Percentiles rank a stretch among this genome's conserved stretches.
Conservation (phyloP, 768 basidiomycete species). For the Piloderma croceum region DNA sequence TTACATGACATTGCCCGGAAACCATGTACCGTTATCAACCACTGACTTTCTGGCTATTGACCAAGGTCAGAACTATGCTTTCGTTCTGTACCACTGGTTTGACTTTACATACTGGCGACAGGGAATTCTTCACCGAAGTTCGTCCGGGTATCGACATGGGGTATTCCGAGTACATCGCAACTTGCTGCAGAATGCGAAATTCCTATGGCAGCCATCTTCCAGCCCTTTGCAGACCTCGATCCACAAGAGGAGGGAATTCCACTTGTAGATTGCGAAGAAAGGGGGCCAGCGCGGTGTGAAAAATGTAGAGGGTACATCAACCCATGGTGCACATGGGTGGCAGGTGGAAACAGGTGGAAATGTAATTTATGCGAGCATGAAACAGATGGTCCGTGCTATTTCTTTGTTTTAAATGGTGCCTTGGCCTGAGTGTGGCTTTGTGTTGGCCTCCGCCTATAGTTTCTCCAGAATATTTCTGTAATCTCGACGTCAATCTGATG, state of each 20-base stretch:
- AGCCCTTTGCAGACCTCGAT: slow-evolving; percentile 85
- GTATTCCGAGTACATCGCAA: slow-evolving; percentile 73
- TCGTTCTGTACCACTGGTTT: not conserved
- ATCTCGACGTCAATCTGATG: slow-evolving; percentile 70
- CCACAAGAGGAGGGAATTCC: slow-evolving; percentile 77
- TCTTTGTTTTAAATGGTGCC: slow-evolving; percentile 6
- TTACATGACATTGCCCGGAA: slow-evolving; percentile 57
- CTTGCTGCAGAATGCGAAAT: slow-evolving; percentile 78
- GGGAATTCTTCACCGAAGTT: slow-evolving; percentile 92
- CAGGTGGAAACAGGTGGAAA: slow-evolving; percentile 80
- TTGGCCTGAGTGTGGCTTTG: not conserved
- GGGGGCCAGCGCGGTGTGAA: slow-evolving; percentile 79
- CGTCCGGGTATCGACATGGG: slow-evolving; percentile 85
- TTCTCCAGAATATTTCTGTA: slow-evolving; percentile 74
- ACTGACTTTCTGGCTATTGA: slow-evolving; percentile 88
- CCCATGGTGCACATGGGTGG: slow-evolving; percentile 83
- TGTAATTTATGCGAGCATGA: slow-evolving; percentile 87
- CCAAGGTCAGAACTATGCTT: slow-evolving; percentile 59
- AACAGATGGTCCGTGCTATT: slow-evolving; percentile 64
- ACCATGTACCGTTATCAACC: slow-evolving; percentile 75
- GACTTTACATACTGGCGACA: not conserved
- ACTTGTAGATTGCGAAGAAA: slow-evolving; percentile 60
- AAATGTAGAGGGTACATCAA: slow-evolving; percentile 89
- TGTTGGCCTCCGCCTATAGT: slow-evolving; percentile 40
- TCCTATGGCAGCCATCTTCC: slow-evolving; percentile 79